A percentile compares a stretch with the other conserved stretches of the same genome.
Conservation (phyloP, 192 early-diverging fungal genomes). For the Backusella sp. region DNA sequence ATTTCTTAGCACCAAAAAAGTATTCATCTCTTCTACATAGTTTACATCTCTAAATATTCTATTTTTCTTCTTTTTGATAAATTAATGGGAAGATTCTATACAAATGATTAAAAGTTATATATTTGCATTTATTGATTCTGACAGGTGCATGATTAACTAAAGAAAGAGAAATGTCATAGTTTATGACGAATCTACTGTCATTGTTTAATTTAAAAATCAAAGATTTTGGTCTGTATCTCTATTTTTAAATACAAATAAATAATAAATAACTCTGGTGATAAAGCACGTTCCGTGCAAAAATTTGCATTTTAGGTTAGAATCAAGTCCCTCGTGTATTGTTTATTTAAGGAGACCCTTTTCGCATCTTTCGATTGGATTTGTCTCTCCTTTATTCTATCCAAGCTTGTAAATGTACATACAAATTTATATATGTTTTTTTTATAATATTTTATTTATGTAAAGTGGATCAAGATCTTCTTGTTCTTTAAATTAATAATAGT, state of each 20-base stretch:
- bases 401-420: background rate
- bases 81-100: background rate
- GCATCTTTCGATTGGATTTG: background rate
- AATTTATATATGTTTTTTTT: background rate
- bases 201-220: slow-evolving; percentile 3
- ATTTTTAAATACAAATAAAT: slow-evolving; percentile 1
- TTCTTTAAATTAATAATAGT: slow-evolving; percentile 1
- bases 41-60: background rate
- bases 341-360: background rate
- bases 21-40: background rate
- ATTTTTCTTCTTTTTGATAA: slow-evolving; percentile 1
- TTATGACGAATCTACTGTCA: slow-evolving; percentile 4
- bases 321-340: slow-evolving; percentile 2
- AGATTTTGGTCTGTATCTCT: background rate
- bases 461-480: background rate
- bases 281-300: background rate
- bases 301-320: slow-evolving; percentile 1
- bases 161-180: background rate
- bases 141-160: background rate
- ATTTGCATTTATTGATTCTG: background rate
- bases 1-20: background rate
- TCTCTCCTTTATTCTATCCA: background rate
- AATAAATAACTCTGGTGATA: background rate
- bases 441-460: background rate
- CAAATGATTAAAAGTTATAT: background rate